Base-by-base conservation (phyloP, 148 eudicot species). In the Chenopodium album region DNA sequence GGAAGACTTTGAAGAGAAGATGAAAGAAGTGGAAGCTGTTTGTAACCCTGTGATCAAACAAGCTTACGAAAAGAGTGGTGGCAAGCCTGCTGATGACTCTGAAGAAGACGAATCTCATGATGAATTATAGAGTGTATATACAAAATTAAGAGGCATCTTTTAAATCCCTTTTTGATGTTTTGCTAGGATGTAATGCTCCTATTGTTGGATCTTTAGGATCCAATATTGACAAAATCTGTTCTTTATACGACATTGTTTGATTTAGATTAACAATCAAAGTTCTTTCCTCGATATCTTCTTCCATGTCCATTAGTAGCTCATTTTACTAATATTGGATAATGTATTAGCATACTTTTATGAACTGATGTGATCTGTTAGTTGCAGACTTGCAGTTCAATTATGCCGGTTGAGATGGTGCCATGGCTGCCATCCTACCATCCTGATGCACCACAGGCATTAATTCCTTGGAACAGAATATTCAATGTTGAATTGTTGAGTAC, bases 1-100 rank as follows among this genome's bases (percentile, higher is more conserved):
- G 65, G 88, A 86, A 14, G 90, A 89, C 28, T 84, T 84, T 79
- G 92, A 91, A 9, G 89, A 89, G 85, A 91, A 86, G 79, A 89
- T 88, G 89, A 91, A 89, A 52, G 94, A 91, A 62, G 83, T 91
- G 14, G 94, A 91, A 83, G 80, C 37, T 22, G 89, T 88, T 7
- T 89, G 88, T 80, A 89, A 88, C 37, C 89, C 90, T 68, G 84
- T 88, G 9, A 81, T 90, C 44, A 88, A 78, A 79, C 79, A 86
- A 76, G 89, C 82, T 71, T 90, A 88, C 71, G 85, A 83, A 83
- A 83, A 83, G 77, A 87, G 84, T 71, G 85, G 89, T 54, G 81
- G 83, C 41, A 76, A 68, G 46, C 34, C 87, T 52, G 32, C 77
- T 62, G 79, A 23, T 41, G 80, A 84, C 8, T 68, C 78, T 31